Percentiles rank a stretch among this genome's conserved stretches.
Conservation (phyloP, 352 stramenopile genomes). For the Phytophthora podocarpi region DNA sequence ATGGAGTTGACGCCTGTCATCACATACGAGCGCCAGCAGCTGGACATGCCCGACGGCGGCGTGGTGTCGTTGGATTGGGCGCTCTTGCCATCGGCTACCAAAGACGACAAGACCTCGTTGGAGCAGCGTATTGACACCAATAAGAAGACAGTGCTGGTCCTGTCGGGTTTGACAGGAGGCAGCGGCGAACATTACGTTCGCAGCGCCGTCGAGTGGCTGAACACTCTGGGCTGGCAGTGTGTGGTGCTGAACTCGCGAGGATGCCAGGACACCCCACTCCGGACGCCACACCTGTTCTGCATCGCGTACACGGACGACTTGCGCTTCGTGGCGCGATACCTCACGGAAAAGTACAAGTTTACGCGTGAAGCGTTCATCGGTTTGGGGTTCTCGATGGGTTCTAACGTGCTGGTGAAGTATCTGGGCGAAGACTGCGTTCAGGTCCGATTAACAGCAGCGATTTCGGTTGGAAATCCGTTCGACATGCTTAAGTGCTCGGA, state of each 20-base stretch:
- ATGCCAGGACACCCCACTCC: constrained; percentile 58
- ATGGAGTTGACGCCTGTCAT: constrained; percentile 35
- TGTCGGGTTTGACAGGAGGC: constrained; percentile 64
- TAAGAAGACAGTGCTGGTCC: constrained; percentile 50
- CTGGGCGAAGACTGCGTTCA: constrained; percentile 57
- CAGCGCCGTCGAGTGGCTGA: constrained; percentile 41
- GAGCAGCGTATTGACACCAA: constrained; percentile 32
- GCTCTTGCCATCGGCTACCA: constrained; percentile 22
- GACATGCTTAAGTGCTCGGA: constrained; percentile 53
- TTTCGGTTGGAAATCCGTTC: constrained; percentile 78
- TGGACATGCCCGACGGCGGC: constrained; percentile 68
- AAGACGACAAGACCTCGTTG: constrained; percentile 22
- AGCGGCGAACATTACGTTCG: constrained; percentile 76
- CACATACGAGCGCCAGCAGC: constrained; percentile 58
- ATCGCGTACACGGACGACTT: constrained; percentile 74
- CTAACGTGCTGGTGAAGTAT: constrained; percentile 80
- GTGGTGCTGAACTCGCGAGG: constrained; percentile 72
- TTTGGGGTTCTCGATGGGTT: constrained; percentile 74
- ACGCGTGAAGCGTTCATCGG: constrained; percentile 43
- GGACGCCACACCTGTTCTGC: constrained; percentile 60
- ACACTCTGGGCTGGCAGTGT: constrained; percentile 56
- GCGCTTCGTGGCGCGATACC: constrained; percentile 42
- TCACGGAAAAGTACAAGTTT: constrained; percentile 53
- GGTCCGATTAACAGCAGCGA: constrained; percentile 42
- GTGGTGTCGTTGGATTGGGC: constrained; percentile 77